Conservation (phyloP, 179 eudicot genomes). For the Actinidia arguta region DNA sequence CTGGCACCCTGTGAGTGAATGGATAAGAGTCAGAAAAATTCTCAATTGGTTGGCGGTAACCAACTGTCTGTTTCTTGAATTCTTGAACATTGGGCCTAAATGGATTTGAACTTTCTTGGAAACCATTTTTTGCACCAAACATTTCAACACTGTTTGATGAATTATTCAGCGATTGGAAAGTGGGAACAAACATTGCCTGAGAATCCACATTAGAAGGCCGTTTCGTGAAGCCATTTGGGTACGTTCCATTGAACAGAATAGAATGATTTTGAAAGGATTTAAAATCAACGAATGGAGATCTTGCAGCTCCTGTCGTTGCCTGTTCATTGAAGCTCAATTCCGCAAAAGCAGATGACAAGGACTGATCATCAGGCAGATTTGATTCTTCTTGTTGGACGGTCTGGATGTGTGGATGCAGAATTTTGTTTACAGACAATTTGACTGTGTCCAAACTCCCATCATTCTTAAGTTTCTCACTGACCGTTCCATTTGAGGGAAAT, state of each 20-base stretch:
- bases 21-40: constrained; percentile 20
- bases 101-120: background rate
- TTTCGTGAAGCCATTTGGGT: background rate
- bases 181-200: background rate
- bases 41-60: constrained; percentile 22
- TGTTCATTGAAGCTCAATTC: constrained; percentile 36
- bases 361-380: constrained; percentile 39
- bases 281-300: constrained; percentile 16
- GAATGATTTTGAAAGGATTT: constrained; percentile 18
- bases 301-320: constrained; percentile 10
- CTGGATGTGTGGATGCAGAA: constrained; percentile 4
- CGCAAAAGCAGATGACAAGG: constrained; percentile 36
- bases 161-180: background rate
- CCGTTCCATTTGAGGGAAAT: background rate
- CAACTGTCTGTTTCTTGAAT: constrained; percentile 24
- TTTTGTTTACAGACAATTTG: constrained; percentile 1
- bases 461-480: constrained; percentile 11
- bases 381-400: constrained; percentile 25
- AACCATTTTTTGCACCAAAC: constrained; percentile 3
- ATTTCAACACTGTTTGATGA: constrained; percentile 18
- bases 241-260: constrained; percentile 14
- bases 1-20: constrained; percentile 22
- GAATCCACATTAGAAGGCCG: constrained; percentile 20
- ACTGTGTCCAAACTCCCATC: constrained; percentile 15
- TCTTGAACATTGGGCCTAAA: background rate